phyloP scores from a whole-genome alignment of 768 basidiomycete genomes.

The Candolleomyces eurysporus region DNA sequence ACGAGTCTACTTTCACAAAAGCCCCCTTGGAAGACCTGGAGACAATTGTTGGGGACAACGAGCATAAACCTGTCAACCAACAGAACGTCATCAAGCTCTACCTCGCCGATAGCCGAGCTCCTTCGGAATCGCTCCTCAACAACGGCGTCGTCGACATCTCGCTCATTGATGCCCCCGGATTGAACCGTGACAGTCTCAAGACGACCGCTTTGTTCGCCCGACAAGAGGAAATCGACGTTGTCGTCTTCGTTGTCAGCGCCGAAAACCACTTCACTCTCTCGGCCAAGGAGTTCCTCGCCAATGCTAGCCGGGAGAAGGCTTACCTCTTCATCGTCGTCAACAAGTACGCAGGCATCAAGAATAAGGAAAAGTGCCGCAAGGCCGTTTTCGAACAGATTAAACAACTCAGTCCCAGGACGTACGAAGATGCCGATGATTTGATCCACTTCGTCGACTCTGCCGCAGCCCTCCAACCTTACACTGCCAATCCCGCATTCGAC shows the following conservation, averaged over 20 bases:
- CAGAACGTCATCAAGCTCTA: constrained; percentile 83
- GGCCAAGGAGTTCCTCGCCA: constrained; percentile 89
- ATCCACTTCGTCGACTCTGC: constrained; percentile 98
- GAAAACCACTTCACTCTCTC: constrained; percentile 99
- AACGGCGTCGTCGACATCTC: constrained; percentile 97
- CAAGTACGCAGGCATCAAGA: constrained; percentile 92
- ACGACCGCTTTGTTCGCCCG: constrained; percentile 95
- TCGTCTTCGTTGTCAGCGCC: constrained; percentile 96
- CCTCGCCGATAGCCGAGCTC: constrained; percentile 74
- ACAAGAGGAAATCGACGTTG: constrained; percentile 97
- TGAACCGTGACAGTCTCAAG: constrained; percentile 92
- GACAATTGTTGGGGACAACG: constrained; percentile 72
- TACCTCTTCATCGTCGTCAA: constrained; percentile 99
- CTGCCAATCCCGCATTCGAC: constrained; percentile 71
- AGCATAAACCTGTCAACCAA: constrained; percentile 44
- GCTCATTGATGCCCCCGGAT: constrained; percentile 96
- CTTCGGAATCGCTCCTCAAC: constrained; percentile 83
- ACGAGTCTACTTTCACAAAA: constrained; percentile 76
- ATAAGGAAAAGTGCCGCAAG: constrained; percentile 90
- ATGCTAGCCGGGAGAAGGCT: constrained; percentile 94
- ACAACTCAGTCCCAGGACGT: constrained; percentile 87
- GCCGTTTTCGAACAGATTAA: constrained; percentile 92
- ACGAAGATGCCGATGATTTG: constrained; percentile 86
- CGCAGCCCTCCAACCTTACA: constrained; percentile 62
- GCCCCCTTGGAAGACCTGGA: constrained; percentile 71